Percentiles rank a stretch among this genome's conserved stretches.
phyloP scores from a whole-genome alignment of 202 grass and related monocot genomes.

The Eragrostis tef region DNA sequence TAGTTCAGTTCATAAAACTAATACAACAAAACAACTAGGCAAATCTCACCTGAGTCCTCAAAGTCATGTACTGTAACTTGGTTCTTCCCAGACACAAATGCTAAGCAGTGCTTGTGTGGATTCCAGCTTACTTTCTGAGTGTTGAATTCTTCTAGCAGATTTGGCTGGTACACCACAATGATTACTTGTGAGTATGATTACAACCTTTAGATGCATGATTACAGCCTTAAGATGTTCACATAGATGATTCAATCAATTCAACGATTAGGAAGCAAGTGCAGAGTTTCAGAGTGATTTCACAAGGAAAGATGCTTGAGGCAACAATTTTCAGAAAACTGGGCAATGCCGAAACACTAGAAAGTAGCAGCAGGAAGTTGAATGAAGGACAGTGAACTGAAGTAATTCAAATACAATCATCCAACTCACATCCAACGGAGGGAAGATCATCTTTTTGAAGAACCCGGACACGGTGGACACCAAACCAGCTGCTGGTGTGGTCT shows the following conservation, averaged over 20 bases:
- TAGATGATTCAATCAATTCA: not conserved
- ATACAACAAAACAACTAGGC: constrained; percentile 32
- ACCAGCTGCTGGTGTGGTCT: constrained; percentile 21
- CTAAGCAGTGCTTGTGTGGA: constrained; percentile 78
- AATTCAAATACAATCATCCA: not conserved
- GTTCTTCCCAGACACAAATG: constrained; percentile 77
- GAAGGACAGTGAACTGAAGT: not conserved
- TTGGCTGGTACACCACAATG: constrained; percentile 62
- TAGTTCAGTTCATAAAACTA: constrained; percentile 26
- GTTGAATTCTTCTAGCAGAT: constrained; percentile 65
- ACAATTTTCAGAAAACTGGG: not conserved
- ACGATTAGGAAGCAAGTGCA: not conserved
- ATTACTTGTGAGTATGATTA: constrained; percentile 7
- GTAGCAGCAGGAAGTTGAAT: not conserved
- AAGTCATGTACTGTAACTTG: constrained; percentile 79
- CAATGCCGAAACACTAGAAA: not conserved
- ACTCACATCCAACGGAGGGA: constrained; percentile 63
- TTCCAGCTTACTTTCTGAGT: constrained; percentile 80
- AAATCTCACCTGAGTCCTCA: constrained; percentile 75
- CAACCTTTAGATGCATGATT: not conserved
- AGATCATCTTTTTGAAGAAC: constrained; percentile 70
- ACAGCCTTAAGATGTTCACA: not conserved
- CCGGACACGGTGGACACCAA: constrained; percentile 44
- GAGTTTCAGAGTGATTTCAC: not conserved
- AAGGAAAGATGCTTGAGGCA: not conserved